Conservation (phyloP, 2,329 filamentous ascomycete genomes). For the Talaromyces atroroseus region DNA sequence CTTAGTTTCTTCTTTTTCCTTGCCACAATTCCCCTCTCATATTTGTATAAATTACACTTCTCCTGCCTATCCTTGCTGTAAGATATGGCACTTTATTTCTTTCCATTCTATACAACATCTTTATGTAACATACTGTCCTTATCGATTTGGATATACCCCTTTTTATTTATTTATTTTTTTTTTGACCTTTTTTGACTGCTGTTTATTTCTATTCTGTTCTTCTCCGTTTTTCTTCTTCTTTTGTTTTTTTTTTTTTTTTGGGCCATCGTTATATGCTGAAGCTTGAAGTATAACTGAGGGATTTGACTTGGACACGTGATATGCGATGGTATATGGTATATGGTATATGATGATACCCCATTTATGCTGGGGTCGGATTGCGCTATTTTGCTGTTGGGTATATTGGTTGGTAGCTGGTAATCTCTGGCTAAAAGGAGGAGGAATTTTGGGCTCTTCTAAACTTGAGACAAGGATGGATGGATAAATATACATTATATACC, state of each 20-base stretch:
- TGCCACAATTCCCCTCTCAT: neutral
- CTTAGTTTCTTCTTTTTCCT: conserved; percentile 12
- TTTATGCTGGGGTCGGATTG: neutral
- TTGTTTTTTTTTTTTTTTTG: neutral
- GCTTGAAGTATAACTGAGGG: neutral
- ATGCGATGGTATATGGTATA: neutral
- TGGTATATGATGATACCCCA: neutral
- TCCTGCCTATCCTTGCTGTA: conserved; percentile 5
- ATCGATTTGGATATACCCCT: conserved; percentile 12
- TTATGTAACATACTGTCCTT: conserved; percentile 13
- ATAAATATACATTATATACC: neutral
- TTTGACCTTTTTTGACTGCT: neutral
- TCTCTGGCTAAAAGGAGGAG: neutral
- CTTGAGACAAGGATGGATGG: neutral
- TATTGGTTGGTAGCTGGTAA: no score
- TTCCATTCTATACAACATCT: no score
- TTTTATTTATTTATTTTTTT: neutral
- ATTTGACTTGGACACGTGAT: conserved; percentile 3
- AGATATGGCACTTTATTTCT: neutral
- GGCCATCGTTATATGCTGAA: neutral
- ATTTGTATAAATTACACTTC: neutral
- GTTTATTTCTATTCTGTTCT: conserved; percentile 12
- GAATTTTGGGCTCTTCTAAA: neutral
- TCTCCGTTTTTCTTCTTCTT: conserved; percentile 2
- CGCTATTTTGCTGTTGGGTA: neutral